These are phyloP conservation scores for Penicillium nordicum DNA, from an alignment of 2,329 filamentous ascomycete species.

Conservation along the genomic window DNA sequence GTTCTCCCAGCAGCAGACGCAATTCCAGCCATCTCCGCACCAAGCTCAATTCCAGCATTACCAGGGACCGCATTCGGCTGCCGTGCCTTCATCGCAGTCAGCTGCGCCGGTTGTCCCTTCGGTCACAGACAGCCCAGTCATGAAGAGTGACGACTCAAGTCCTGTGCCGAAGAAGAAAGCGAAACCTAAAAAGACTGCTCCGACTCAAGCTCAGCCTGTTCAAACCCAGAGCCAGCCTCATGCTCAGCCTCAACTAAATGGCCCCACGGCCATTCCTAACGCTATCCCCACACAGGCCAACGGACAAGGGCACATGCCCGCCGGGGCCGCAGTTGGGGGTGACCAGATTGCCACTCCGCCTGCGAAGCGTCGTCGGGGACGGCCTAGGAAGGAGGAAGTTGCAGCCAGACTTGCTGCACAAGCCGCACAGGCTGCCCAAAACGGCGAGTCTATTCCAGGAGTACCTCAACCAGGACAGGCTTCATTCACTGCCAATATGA, in stretches of 20 bases:
- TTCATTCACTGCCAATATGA: conserved; percentile 23
- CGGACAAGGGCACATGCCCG: conserved; percentile 12
- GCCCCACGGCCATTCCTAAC: not conserved
- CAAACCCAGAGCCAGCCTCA: conserved; percentile 4
- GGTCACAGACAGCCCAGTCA: not conserved
- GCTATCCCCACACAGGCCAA: conserved; percentile 14
- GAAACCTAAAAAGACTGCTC: conserved; percentile 13
- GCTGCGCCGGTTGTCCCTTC: conserved; percentile 5
- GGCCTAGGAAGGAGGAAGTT: conserved; percentile 27
- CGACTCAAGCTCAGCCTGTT: not conserved
- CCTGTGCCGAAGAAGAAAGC: conserved; percentile 22
- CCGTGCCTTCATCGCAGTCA: conserved; percentile 5
- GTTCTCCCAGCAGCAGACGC: conserved; percentile 16
- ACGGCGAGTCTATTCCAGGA: conserved; percentile 15
- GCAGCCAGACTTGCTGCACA: conserved; percentile 20
- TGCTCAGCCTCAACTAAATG: not conserved
- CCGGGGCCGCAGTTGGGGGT: conserved; percentile 1
- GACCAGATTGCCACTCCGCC: conserved; percentile 10
- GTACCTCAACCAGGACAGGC: conserved; percentile 17
- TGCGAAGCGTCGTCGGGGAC: conserved; percentile 21
- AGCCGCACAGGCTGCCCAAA: conserved; percentile 17
- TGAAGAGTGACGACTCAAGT: conserved; percentile 15
- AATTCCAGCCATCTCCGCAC: conserved; percentile 3
- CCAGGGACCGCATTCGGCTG: conserved; percentile 13
- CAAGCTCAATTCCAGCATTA: conserved; percentile 24